phyloP scores from a whole-genome alignment of 23 red algal genomes.

The Gracilaria caudata region DNA sequence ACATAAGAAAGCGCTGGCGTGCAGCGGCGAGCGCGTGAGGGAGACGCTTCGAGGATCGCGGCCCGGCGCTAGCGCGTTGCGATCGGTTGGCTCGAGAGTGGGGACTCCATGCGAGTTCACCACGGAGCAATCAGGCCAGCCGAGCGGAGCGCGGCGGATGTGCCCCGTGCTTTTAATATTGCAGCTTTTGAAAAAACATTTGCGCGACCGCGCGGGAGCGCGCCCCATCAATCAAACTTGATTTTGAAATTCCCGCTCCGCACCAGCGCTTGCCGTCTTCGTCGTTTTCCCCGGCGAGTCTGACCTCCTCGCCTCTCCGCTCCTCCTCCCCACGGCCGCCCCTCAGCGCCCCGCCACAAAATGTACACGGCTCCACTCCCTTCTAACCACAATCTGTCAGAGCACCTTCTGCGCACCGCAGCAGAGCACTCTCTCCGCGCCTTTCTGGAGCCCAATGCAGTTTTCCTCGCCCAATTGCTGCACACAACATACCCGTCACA shows the following conservation, averaged over 20 bases:
- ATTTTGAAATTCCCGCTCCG: slow-evolving; percentile 46
- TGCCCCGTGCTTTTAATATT: slow-evolving; percentile 7
- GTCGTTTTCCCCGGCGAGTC: background rate
- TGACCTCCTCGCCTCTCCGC: background rate
- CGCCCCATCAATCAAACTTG: slow-evolving; percentile 15
- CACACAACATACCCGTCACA: slow-evolving; percentile 53
- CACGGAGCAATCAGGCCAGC: background rate
- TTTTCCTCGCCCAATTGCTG: slow-evolving; percentile 76
- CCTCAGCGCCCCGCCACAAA: background rate
- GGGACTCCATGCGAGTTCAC: background rate
- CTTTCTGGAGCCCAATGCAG: slow-evolving; percentile 62
- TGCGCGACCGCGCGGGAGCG: background rate
- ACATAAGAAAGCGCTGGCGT: background rate
- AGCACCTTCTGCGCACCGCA: slow-evolving; percentile 51
- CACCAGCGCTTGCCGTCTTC: background rate
- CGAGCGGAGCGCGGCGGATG: background rate
- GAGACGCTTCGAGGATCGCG: background rate
- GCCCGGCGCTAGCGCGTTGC: background rate
- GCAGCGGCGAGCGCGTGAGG: background rate
- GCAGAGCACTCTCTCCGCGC: slow-evolving; percentile 67
- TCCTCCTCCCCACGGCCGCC: background rate
- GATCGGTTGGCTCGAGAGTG: background rate
- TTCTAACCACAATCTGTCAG: slow-evolving; percentile 31
- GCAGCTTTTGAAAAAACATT: slow-evolving; percentile 8
- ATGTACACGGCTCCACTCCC: slow-evolving; percentile 4